Base-by-base conservation (phyloP, 768 basidiomycete species). In the Royoungia palumana region DNA sequence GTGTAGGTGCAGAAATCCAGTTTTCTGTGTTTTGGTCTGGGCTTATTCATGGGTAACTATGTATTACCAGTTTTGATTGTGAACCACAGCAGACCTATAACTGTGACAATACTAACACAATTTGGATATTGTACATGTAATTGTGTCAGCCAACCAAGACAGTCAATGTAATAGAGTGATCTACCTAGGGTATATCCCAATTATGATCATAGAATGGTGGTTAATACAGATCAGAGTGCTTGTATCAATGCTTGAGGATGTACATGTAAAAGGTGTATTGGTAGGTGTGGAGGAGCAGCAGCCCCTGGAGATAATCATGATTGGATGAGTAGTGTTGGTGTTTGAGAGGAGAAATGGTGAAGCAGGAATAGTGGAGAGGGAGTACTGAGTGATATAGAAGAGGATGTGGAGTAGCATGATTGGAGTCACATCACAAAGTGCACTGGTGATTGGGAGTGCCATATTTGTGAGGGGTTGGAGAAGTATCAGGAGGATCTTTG, bases 151-250 rank as follows among this genome's bases (percentile, higher is more conserved):
- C 56, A 44, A 38, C 9, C 34, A 37, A 3, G 76, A 36, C 66
- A 59, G 75, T 25, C 76, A 77, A 24, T 71, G 80, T 3, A 71
- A 74, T 35, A 81, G 84, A n/a, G 57, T 65, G 1, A 74, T 76
- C 0, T 99, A 92, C 64, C 96, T 95, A 0, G 55, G 70, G 0
- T 70, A 87, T 59, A 72, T 80, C 14, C 96, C 96, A 5, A 90
- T 98, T 56, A 91, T 94, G 7, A 84, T 98, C 55, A 83, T 99
- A 44, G 96, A 99, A 67, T 80, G 95, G 7, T 94, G 90, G n/a
- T 90, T 89, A 17, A 87, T 90, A 77, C 82, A 0, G 96, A 99
- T 69, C 96, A 73, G 96, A 13, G 81, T 89, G 3, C 75, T 96
- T 17, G 75, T 76, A 24, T 87, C 86, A 14, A 98, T 94, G 2